Conservation (phyloP, 495 filamentous ascomycete genomes). For the Hypoxylon cercidicola region DNA sequence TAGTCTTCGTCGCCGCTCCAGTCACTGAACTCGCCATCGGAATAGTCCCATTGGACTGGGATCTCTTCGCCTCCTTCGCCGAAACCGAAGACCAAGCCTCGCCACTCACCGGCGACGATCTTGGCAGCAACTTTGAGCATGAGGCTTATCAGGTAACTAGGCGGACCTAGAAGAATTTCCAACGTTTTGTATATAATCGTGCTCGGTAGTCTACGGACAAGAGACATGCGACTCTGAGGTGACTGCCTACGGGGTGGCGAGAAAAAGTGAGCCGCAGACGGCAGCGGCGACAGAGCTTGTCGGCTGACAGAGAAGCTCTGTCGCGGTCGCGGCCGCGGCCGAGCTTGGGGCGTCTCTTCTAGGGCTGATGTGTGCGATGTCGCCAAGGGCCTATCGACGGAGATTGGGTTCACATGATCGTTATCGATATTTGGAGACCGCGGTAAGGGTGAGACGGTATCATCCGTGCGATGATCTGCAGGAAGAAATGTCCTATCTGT, state of each 20-base stretch:
- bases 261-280: constrained; percentile 72
- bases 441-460: constrained; percentile 16
- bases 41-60: constrained; percentile 65
- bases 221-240: constrained; percentile 46
- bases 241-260: constrained; percentile 55
- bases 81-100: constrained; percentile 59
- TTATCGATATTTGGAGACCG: constrained; percentile 11
- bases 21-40: constrained; percentile 54
- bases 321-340: constrained; percentile 29
- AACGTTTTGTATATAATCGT: constrained; percentile 79
- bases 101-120: constrained; percentile 72
- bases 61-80: constrained; percentile 62
- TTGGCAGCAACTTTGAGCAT: constrained; percentile 83
- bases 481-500: constrained; percentile 32
- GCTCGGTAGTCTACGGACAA: constrained; percentile 66
- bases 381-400: constrained; percentile 4
- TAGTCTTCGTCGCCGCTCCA: constrained; percentile 45
- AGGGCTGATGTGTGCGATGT: constrained; percentile 24
- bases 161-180: constrained; percentile 78
- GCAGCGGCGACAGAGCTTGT: constrained; percentile 76
- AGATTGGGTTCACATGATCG: constrained; percentile 5
- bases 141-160: constrained; percentile 75
- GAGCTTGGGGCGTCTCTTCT: constrained; percentile 25
- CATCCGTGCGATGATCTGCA: constrained; percentile 20
- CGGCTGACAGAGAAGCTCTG: constrained; percentile 60